Base-by-base conservation (phyloP, 1,284 basidiomycete species). In the Thecaphora thlaspeos region DNA sequence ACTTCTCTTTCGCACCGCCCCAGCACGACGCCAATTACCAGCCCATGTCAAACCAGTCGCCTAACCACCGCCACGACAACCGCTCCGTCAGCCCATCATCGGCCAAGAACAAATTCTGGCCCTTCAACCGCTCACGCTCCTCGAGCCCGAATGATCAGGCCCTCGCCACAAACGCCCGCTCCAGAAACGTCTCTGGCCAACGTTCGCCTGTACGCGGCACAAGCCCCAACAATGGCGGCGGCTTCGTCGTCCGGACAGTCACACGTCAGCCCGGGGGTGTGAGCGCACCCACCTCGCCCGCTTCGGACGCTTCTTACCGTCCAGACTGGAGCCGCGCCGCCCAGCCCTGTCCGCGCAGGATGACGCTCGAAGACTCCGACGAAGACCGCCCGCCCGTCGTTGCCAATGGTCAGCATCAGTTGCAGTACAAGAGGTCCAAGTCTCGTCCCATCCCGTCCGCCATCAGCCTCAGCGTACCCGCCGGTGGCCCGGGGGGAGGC, bases 401-500 rank as follows among this genome's bases (percentile, higher is more conserved):
- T 22, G 34, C 8, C 36, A 17, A 12, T 8, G 28, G 37, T 0
- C 52, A 50, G 22, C 55, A 49, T 9, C 48, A 56, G 21, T 47
- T 67, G 0, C 48, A 56, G 22, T 63, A 71, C 39, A 48, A 61
- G 30, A 51, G 60, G 9, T 55, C 53, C 30, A 61, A 58, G 50
- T 60, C 55, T 22, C 54, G 54, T 39, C 68, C 68, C 4, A 34
- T 71, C 28, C 52, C 50, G 7, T 42, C 56, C 1, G 54, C 46
- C 11, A 45, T 48, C 7, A 58, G 50, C 46, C 54, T 73, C 11
- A 59, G 69, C 17, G 71, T 73, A 3, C 71, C 71, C 3, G 52
- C 67, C n/a, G 71, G 71, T 19, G 71, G 71, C 17, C 69, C 69
- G 2, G 71, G 71, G 1, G 71, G 71, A 3, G 71, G 71, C 1